Base-by-base conservation (phyloP, 177 flowering plant species). In the Vitis hybrid region DNA sequence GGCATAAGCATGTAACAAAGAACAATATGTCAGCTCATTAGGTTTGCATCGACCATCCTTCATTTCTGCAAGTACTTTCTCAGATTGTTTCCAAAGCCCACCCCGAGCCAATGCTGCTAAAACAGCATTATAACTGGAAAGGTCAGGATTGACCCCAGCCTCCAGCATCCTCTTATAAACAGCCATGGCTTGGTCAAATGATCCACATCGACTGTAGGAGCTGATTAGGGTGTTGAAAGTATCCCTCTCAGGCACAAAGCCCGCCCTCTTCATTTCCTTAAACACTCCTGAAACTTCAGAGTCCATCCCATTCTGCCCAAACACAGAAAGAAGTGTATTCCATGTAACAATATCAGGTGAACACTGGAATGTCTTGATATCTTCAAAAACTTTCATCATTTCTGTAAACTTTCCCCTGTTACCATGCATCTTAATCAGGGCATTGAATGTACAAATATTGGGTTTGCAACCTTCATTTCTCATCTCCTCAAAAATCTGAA, bases 401-500 rank as follows among this genome's bases (percentile, higher is more conserved):
- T 93, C 94, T 0, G 79, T 65, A 76, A 90, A 89, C 9, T 82
- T 90, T 7, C 93, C 91, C 51, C 94, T 75, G 51, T 87, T 86
- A 16, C 96, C 99, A 70, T 89, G 85, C 98, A 95, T 90, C 81
- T 90, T 89, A 51, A 95, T 90, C 10, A 95, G 83, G 10, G 94
- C 88, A 81, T 95, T 95, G 66, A 85, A 95, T n/a, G 97, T 95
- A 75, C 97, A 93, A n/a, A 95, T 87, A 76, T 91, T 93, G 2
- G 98, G 98, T 26, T 83, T 87, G 74, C 97, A 93, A 6, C 90
- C 90, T 2, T 77, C 80, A 64, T 18, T 78, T 76, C 73, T 88
- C 97, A 95, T 95, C 73, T 90, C 96, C 76, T 87, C 86, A 76
- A 83, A 93, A 56, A 93, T 70, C 71, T 59, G 80, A 83, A 89